phyloP scores from a whole-genome alignment of 441 rosid genomes.

The Rhodomyrtus psidioides region DNA sequence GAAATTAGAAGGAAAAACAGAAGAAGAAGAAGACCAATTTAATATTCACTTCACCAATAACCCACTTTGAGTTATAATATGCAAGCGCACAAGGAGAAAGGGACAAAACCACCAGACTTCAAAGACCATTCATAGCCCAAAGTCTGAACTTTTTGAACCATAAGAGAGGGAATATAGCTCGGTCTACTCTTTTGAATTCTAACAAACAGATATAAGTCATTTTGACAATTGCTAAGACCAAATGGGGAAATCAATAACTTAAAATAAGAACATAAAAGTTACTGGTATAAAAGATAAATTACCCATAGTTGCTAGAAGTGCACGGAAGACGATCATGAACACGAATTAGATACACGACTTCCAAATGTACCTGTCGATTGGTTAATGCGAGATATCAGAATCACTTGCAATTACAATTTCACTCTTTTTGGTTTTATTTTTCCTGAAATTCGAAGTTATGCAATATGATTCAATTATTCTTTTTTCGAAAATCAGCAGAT shows the following conservation, averaged over 20 bases:
- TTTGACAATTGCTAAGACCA: not conserved
- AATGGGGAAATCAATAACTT: not conserved
- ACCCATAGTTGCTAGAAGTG: not conserved
- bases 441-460: not conserved
- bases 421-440: not conserved
- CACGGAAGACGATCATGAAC: not conserved
- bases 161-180: not conserved
- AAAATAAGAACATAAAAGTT: not conserved
- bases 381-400: not conserved
- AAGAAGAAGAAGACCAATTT: not conserved
- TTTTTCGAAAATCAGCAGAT: not conserved
- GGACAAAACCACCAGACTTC: not conserved
- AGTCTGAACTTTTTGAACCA: not conserved
- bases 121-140: not conserved
- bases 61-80: not conserved
- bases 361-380: not conserved
- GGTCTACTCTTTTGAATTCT: not conserved
- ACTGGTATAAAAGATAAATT: not conserved
- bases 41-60: not conserved
- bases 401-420: not conserved
- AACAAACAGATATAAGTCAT: not conserved
- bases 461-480: not conserved
- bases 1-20: not conserved
- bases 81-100: not conserved
- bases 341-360: not conserved